These are phyloP conservation scores for Terana coerulea DNA, from an alignment of 768 basidiomycete genomes.

Conservation along the genomic window DNA sequence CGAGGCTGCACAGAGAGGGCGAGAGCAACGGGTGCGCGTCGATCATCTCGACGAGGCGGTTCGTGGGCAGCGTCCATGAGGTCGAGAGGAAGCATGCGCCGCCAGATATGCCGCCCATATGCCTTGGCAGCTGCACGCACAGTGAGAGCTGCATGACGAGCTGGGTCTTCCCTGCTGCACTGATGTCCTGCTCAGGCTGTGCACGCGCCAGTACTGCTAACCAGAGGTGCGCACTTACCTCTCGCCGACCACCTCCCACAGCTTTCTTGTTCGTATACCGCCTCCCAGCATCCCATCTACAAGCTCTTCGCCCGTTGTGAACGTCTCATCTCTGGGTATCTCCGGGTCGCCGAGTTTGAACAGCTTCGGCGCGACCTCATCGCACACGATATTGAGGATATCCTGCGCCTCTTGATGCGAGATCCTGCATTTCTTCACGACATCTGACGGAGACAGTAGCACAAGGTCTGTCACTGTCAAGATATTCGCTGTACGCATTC, in stretches of 20 bases:
- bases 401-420: constrained; percentile 44
- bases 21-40: constrained; percentile 46
- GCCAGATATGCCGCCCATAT: constrained; percentile 56
- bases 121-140: constrained; percentile 64
- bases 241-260: constrained; percentile 90
- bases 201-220: background rate
- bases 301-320: constrained; percentile 70
- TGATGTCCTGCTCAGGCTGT: constrained; percentile 28
- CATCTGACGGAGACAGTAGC: constrained; percentile 43
- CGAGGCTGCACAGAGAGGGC: constrained; percentile 40
- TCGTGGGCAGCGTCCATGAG: constrained; percentile 63
- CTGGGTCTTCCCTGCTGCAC: constrained; percentile 94
- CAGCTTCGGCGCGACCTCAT: constrained; percentile 36
- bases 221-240: constrained; percentile 53
- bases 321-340: constrained; percentile 38
- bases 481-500: constrained; percentile 11
- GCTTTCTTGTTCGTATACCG: constrained; percentile 71
- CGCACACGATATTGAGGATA: constrained; percentile 49
- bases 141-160: constrained; percentile 82
- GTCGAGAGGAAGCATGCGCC: constrained; percentile 78
- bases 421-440: constrained; percentile 54
- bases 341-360: constrained; percentile 37
- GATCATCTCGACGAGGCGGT: constrained; percentile 63
- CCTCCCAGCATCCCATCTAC: constrained; percentile 75
- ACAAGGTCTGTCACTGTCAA: constrained; percentile 40